Conservation (phyloP, 2,329 filamentous ascomycete genomes). For the Epichloe sibirici region DNA sequence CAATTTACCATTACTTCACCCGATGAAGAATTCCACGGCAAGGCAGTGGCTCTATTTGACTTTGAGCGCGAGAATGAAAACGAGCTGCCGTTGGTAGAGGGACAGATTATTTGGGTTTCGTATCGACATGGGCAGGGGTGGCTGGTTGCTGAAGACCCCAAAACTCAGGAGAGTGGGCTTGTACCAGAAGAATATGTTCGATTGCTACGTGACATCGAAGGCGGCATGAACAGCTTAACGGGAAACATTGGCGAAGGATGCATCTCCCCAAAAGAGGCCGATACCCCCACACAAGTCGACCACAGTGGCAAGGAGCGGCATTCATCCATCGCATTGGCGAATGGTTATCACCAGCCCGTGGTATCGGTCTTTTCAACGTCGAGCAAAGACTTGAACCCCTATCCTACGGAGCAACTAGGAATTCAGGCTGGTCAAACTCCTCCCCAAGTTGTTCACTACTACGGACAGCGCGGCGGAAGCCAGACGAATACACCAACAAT, state of each 20-base stretch:
- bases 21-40: conserved; percentile 96
- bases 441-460: conserved; percentile 55
- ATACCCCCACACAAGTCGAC: conserved; percentile 51
- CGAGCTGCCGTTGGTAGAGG: conserved; percentile 82
- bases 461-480: conserved; percentile 54
- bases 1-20: conserved; percentile 91
- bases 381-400: conserved; percentile 56
- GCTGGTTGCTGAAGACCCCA: conserved; percentile 92
- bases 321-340: conserved; percentile 32
- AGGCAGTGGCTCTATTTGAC: conserved; percentile 88
- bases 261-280: conserved; percentile 40
- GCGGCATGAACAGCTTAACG: conserved; percentile 64
- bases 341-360: conserved; percentile 57
- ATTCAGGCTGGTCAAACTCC: conserved; percentile 50
- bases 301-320: conserved; percentile 35
- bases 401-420: conserved; percentile 52
- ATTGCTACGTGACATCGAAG: conserved; percentile 83
- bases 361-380: conserved; percentile 60
- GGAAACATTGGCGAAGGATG: conserved; percentile 44
- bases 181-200: conserved; percentile 96
- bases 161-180: conserved; percentile 84
- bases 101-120: conserved; percentile 91
- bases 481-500: conserved; percentile 53
- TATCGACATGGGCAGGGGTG: conserved; percentile 95
- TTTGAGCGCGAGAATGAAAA: conserved; percentile 95